A percentile compares a stretch with the other conserved stretches of the same genome.
Conservation (phyloP, 2,329 filamentous ascomycete species). For the Xylariaceae sp. region DNA sequence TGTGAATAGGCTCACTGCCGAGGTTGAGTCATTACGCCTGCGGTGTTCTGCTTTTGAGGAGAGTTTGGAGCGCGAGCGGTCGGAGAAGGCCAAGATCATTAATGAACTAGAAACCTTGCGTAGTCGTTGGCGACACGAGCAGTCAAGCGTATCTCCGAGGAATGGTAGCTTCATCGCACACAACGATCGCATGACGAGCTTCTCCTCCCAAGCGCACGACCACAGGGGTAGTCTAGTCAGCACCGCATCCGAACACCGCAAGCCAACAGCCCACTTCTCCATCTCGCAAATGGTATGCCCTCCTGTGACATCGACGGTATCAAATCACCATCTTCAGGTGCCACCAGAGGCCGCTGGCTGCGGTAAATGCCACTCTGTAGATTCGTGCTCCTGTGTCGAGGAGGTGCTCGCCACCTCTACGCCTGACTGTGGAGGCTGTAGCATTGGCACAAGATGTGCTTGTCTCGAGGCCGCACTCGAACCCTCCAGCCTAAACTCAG, state of each 20-base stretch:
- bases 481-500: constrained; percentile 26
- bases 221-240: constrained; percentile 27
- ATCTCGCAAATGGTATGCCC: constrained; percentile 57
- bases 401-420: constrained; percentile 51
- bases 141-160: constrained; percentile 23
- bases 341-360: constrained; percentile 42
- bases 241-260: constrained; percentile 23
- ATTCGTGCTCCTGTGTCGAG: constrained; percentile 57
- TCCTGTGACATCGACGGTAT: constrained; percentile 35
- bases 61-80: constrained; percentile 56
- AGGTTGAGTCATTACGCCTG: constrained; percentile 62
- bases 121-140: constrained; percentile 24
- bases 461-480: constrained; percentile 49
- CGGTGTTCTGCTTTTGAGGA: constrained; percentile 61
- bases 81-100: constrained; percentile 38
- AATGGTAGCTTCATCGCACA: constrained; percentile 25
- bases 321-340: constrained; percentile 28
- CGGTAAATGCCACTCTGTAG: constrained; percentile 51
- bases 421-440: constrained; percentile 64
- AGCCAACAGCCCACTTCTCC: constrained; percentile 44
- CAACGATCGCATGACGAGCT: constrained; percentile 17
- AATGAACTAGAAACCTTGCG: constrained; percentile 28
- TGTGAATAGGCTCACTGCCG: constrained; percentile 56
- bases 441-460: constrained; percentile 58
- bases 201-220: constrained; percentile 24